Evolutionary conservation across 208 protist genomes (phyloP), one percentile per base, ranked within the genome.

Genomic region (Phytomonas francai): DNA sequence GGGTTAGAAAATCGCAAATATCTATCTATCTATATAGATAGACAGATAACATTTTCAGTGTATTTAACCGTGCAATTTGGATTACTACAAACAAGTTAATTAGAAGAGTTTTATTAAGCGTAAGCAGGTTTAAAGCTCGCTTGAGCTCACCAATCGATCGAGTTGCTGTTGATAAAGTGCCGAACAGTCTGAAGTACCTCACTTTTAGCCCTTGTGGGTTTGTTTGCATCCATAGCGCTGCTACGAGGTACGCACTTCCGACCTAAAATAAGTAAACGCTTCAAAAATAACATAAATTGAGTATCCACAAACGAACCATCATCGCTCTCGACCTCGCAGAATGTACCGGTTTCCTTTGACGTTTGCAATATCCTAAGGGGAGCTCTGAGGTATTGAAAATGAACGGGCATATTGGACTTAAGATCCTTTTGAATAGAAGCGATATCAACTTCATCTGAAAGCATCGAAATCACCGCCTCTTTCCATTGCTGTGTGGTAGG

Each of bases 141-240:
- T 56, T 9, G 6, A 8, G 0, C n/a, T 71, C 68, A 89, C 84
- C 84, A 91, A 57, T 91, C 81, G 9, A 91, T 62, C 3, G 79
- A 81, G 29, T 76, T 58, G 60, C 71, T 79, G 59, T 66, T 74
- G 49, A 76, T 63, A 72, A 81, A 91, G 58, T 77, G 57, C 63
- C 79, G 74, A 32, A 83, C 42, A 19, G 54, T 57, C 54, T 68
- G 72, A 58, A 80, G 59, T 64, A 77, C 72, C 59, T 79, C 71
- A 16, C 25, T 54, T 25, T 25, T 54, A 54, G 45, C 3, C 45
- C 25, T 54, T 25, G 16, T 22, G 25, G 19, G 0, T 19, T 54
- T 25, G 1, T 12, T 4, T 54, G 45, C 3, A 25, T 54, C 6
- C 45, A 25, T 25, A 0, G 6, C 5, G 19, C 45, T 3, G 11